Conservation (phyloP, 192 early-diverging fungal species). For the Lobosporangium transversale region DNA sequence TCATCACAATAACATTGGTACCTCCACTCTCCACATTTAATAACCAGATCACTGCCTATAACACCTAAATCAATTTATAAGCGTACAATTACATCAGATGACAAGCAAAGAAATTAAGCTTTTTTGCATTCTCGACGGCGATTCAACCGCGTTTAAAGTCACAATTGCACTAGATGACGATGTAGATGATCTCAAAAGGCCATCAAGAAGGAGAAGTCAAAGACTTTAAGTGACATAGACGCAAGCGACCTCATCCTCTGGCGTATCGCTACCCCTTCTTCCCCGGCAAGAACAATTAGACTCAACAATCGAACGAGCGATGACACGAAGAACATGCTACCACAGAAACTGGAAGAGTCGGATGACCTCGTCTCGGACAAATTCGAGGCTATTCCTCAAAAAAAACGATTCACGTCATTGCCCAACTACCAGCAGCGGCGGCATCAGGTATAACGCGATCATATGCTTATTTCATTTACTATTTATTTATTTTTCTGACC, state of each 20-base stretch:
- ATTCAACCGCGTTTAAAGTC: background rate
- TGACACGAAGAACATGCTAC: background rate
- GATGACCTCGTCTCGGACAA: constrained; percentile 3
- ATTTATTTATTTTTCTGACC: constrained; percentile 2
- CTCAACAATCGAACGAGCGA: constrained; percentile 7
- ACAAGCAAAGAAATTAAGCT: no score
- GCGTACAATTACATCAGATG: background rate
- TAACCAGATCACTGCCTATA: background rate
- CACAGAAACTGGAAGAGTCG: background rate
- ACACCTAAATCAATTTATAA: background rate
- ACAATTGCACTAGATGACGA: background rate
- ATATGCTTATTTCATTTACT: background rate
- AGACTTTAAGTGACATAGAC: background rate
- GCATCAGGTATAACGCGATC: background rate
- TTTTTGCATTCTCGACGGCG: no score
- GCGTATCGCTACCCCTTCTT: background rate
- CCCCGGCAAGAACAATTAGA: background rate
- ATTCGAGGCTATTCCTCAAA: constrained; percentile 2
- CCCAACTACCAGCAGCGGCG: background rate
- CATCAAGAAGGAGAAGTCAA: background rate
- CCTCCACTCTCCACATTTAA: background rate
- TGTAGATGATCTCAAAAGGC: no score
- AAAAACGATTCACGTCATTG: constrained; percentile 8
- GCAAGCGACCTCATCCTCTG: constrained; percentile 2
- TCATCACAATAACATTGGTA: background rate